These are phyloP conservation scores for Pestalotiopsis sp. DNA, from an alignment of 2,329 filamentous ascomycete genomes.

Conservation along the genomic window DNA sequence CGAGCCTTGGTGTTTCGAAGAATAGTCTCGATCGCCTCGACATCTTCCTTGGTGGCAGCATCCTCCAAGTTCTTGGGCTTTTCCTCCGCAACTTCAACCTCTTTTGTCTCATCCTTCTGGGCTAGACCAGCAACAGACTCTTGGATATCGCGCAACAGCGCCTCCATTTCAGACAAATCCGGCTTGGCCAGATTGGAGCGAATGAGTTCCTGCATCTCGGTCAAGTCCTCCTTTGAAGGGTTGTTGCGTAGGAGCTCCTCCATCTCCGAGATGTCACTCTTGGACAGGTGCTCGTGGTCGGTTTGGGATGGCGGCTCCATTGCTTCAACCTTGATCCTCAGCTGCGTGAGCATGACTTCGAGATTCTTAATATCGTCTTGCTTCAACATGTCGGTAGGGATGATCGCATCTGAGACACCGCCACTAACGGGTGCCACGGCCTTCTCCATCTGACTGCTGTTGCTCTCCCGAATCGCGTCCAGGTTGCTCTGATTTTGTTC, in stretches of 20 bases:
- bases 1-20: constrained; percentile 87
- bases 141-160: constrained; percentile 48
- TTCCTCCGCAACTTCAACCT: background rate
- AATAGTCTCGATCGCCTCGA: constrained; percentile 87
- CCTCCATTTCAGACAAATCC: constrained; percentile 43
- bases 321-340: constrained; percentile 82
- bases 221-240: constrained; percentile 53
- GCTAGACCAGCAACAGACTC: constrained; percentile 37
- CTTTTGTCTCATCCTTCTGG: constrained; percentile 18
- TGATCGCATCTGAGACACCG: constrained; percentile 51
- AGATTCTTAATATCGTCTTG: constrained; percentile 82
- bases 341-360: constrained; percentile 79
- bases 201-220: constrained; percentile 53
- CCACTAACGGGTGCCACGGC: constrained; percentile 48
- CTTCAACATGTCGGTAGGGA: constrained; percentile 57
- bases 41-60: constrained; percentile 76
- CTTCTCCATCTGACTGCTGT: constrained; percentile 31
- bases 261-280: constrained; percentile 36
- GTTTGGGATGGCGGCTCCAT: constrained; percentile 57
- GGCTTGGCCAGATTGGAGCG: constrained; percentile 45
- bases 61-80: constrained; percentile 39
- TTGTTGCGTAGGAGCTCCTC: constrained; percentile 31
- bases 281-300: constrained; percentile 40
- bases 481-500: constrained; percentile 60
- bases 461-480: constrained; percentile 61